Base-by-base conservation (phyloP, 2,329 filamentous ascomycete species). In the Fusarium sp. region DNA sequence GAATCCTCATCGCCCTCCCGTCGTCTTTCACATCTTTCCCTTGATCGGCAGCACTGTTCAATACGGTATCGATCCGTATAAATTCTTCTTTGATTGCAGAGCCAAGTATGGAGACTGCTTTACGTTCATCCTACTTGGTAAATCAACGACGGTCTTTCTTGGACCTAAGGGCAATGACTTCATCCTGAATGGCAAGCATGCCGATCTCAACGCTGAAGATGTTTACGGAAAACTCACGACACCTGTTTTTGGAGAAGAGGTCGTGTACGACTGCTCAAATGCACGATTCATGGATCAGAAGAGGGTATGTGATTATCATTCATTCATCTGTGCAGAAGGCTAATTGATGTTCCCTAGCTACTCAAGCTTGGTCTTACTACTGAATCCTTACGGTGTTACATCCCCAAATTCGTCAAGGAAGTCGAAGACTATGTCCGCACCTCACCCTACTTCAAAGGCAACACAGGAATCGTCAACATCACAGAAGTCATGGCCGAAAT, bases 221-320 rank as follows among this genome's bases (percentile, higher is more conserved):
- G 92, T 97, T 61, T 97, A 97, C 82, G 91, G 89, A 49, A 91
- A 92, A 47, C 86, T 97, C 59, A 90, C 88, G 2, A 90, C 87
- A 6, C 88, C 88, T 14, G 88, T 90, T 6, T 97, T 97, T 79
- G 94, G 94, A 66, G 89, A 88, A 70, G 91, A 94, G 81, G 93
- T 97, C 15, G 92, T 97, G 27, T 97, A 97, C 79, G 93, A 97
- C 79, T 96, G 93, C 81, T 92, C 93, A 14, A 97, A 96, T 79
- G 86, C 92, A 47, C 95, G 96, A 81, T 87, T 97, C 73, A 96
- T 97, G 94, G 94, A 97, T 82, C 94, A 97, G 84, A 97, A 97
- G 85, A 95, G 95, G 87, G 92, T 93, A 80, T 62, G 81, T n/a
- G 4, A 12, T 42, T n/a, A 0, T 9, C 4, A 6, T 11, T 3